Evolutionary conservation across 2,329 filamentous ascomycete genomes (phyloP), one percentile per base, ranked within the genome.

Genomic region (Chaetomium olivaceum): DNA sequence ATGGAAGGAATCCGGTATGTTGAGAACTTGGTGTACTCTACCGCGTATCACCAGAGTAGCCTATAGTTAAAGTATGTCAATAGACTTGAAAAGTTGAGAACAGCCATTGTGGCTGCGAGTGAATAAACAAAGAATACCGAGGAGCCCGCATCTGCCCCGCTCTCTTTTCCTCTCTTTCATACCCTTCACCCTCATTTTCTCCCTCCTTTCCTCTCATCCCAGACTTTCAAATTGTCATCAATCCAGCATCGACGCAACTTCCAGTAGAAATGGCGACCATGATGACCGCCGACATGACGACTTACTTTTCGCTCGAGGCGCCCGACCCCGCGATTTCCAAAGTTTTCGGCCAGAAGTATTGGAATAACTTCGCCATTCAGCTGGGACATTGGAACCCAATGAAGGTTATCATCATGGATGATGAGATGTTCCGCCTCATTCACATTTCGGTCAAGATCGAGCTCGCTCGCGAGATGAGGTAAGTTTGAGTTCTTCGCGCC

Each of bases 341-440:
- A 14, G 8, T 59, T 39, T 58, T 68, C 2, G 61, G 43, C 23
- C 39, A 31, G 2, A 68, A 64, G 33, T 68, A 68, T 55, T 68
- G 66, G 66, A 66, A 68, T 57, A 62, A 65, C 46, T 63, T 69
- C 58, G 59, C 65, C 4, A 69, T 65, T 21, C 67, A 69, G 60
- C 62, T 69, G 4, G 67, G 67, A 5, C 67, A 69, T 52, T 69
- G 65, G 61, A 69, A 69, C 54, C 4, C 63, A 33, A 61, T 67
- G 59, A 65, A 65, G 29, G 65, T 69, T 21, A 62, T 69, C 60
- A 61, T 67, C 60, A 69, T 69, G 66, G 58, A 64, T 25, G 51
- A 58, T 9, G 52, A 68, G 39, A 39, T 65, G 54, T 68, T 66
- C 21, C 55, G 27, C 16, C 46, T 57, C 31, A 65, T 69, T 33